These are phyloP conservation scores for Magnaporthiopsis poae DNA, from an alignment of 2,329 filamentous ascomycete genomes.

Conservation along the genomic window DNA sequence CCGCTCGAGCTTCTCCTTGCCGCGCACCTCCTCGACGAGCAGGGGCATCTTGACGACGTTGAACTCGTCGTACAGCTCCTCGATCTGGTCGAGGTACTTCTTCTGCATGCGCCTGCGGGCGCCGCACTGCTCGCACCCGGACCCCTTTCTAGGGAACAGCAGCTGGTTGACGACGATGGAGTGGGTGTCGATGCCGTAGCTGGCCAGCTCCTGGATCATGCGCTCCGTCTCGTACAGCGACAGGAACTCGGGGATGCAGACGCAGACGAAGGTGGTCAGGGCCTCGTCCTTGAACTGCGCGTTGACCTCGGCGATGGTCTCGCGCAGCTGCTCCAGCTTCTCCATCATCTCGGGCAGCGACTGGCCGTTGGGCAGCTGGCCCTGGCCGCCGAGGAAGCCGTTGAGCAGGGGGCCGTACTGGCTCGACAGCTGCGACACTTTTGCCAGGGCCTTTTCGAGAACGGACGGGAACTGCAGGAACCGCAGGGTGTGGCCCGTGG, in stretches of 20 bases:
- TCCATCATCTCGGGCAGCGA: conserved; percentile 83
- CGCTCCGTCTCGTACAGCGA: conserved; percentile 96
- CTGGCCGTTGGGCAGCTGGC: conserved; percentile 73
- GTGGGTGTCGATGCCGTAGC: conserved; percentile 91
- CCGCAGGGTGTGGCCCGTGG: conserved; percentile 92
- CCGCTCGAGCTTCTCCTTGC: conserved; percentile 84
- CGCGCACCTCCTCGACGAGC: conserved; percentile 87
- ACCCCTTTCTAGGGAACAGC: conserved; percentile 77
- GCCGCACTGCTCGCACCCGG: conserved; percentile 88
- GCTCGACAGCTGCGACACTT: conserved; percentile 82
- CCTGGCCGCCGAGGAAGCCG: conserved; percentile 57
- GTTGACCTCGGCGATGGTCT: conserved; percentile 93
- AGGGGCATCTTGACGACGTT: conserved; percentile 98
- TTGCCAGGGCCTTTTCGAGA: conserved; percentile 95
- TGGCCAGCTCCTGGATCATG: conserved; percentile 96
- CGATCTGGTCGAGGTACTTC: conserved; percentile 97
- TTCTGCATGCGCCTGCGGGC: conserved; percentile 95
- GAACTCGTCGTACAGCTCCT: conserved; percentile 97
- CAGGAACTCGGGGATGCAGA: conserved; percentile 95
- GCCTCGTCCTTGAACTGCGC: conserved; percentile 95
- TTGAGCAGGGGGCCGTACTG: conserved; percentile 96
- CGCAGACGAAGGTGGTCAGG: conserved; percentile 93
- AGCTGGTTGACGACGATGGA: conserved; percentile 97
- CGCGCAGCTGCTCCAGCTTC: conserved; percentile 86
- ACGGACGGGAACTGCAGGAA: conserved; percentile 98